Conservation (phyloP, 2,329 filamentous ascomycete genomes). For the Aspergillus intermedius region DNA sequence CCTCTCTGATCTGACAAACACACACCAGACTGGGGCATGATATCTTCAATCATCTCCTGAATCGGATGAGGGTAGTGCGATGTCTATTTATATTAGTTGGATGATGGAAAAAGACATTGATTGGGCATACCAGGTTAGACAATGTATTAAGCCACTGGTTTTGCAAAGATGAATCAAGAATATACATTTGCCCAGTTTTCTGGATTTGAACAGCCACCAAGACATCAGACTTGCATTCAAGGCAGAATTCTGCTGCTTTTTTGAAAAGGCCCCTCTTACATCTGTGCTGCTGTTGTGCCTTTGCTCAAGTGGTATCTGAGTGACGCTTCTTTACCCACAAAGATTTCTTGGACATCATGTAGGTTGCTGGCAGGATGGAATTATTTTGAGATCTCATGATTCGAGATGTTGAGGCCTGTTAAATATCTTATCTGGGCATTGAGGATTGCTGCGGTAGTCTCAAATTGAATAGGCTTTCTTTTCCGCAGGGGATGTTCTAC, state of each 20-base stretch:
- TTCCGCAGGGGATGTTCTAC: too few species aligned
- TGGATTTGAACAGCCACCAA: conserved; percentile 8
- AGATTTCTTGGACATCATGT: not conserved
- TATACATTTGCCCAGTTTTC: conserved; percentile 13
- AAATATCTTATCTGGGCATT: too few species aligned
- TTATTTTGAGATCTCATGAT: not conserved
- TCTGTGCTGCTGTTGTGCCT: conserved; percentile 10
- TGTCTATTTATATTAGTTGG: conserved; percentile 3
- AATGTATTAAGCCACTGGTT: conserved; percentile 4
- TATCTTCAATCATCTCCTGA: not conserved
- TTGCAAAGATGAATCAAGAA: conserved; percentile 12
- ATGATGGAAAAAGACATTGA: conserved; percentile 9
- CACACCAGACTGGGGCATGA: not conserved
- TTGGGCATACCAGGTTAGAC: conserved; percentile 3
- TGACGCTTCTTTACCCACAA: conserved; percentile 9
- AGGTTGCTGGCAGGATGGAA: not conserved
- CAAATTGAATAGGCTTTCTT: too few species aligned
- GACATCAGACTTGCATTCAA: conserved; percentile 13
- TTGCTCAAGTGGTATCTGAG: conserved; percentile 10
- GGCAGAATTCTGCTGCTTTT: conserved; percentile 13
- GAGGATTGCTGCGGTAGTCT: too few species aligned
- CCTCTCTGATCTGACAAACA: not conserved
- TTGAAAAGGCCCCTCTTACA: conserved; percentile 12
- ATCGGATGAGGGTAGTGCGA: conserved; percentile 4
- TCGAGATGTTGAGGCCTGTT: too few species aligned